Conservation (phyloP, 805 yeast species). For the Spathaspora passalidarum region DNA sequence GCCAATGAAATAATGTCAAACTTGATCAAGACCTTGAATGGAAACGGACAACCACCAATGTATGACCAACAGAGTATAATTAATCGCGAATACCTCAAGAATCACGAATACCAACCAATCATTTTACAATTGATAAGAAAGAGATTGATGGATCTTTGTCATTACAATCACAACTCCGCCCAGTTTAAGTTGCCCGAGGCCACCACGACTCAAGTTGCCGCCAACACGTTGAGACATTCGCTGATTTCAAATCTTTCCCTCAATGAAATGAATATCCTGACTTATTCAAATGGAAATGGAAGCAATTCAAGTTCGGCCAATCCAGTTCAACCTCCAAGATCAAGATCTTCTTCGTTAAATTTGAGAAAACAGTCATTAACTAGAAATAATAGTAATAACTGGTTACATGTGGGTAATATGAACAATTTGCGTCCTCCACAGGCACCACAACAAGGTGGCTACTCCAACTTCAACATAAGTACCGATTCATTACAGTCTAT, state of each 20-base stretch:
- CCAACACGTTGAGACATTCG: slow-evolving; percentile 23
- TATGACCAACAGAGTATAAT: slow-evolving; percentile 35
- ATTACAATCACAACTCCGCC: slow-evolving; percentile 11
- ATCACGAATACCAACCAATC: slow-evolving; percentile 33
- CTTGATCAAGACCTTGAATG: slow-evolving; percentile 15
- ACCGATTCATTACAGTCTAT: slow-evolving; percentile 43
- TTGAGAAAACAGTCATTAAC: slow-evolving; percentile 43
- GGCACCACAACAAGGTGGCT: slow-evolving; percentile 2
- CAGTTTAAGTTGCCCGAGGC: slow-evolving; percentile 19
- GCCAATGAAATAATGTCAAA: slow-evolving; percentile 38
- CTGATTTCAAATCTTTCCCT: slow-evolving; percentile 40
- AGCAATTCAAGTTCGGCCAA: background rate
- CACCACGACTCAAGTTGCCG: slow-evolving; percentile 22
- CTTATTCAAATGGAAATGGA: slow-evolving; percentile 12
- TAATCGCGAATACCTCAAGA: slow-evolving; percentile 28
- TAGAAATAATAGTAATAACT: slow-evolving; percentile 38
- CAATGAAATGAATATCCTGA: slow-evolving; percentile 36
- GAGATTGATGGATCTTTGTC: slow-evolving; percentile 39
- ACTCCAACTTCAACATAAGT: slow-evolving; percentile 12
- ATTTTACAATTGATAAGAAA: slow-evolving; percentile 40
- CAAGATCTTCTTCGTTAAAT: slow-evolving; percentile 34
- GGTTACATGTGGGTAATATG: slow-evolving; percentile 46
- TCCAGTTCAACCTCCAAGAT: slow-evolving; percentile 14
- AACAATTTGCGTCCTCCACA: slow-evolving; percentile 25
- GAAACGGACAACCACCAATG: slow-evolving; percentile 13